Conservation (phyloP, 306 rosid genomes). For the Chamaecrista fasciculata region DNA sequence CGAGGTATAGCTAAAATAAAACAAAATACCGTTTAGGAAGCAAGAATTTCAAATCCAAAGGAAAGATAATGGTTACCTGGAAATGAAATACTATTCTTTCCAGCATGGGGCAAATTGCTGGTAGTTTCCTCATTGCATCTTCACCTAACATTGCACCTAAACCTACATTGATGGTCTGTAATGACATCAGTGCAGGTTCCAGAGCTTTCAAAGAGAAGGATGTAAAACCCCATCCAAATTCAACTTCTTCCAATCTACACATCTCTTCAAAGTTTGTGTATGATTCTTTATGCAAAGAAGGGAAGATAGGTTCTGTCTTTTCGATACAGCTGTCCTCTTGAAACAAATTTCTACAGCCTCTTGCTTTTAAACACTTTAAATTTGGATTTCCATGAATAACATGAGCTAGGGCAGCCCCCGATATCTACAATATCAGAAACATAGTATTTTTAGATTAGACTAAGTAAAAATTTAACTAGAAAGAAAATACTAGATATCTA, state of each 20-base stretch:
- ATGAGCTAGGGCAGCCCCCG: slow-evolving; percentile 58
- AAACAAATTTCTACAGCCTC: slow-evolving; percentile 58
- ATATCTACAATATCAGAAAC: slow-evolving; percentile 49
- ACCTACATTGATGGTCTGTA: slow-evolving; percentile 56
- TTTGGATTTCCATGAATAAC: slow-evolving; percentile 46
- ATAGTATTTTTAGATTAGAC: slow-evolving; percentile 2
- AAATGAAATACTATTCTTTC: slow-evolving; percentile 62
- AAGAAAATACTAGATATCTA: not conserved
- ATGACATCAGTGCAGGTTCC: slow-evolving; percentile 54
- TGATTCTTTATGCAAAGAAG: slow-evolving; percentile 38
- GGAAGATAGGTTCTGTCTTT: slow-evolving; percentile 36
- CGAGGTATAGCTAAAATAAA: slow-evolving; percentile 14
- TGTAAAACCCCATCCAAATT: slow-evolving; percentile 83
- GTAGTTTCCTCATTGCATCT: slow-evolving; percentile 51
- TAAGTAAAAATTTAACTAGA: slow-evolving; percentile 18
- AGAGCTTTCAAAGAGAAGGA: slow-evolving; percentile 57
- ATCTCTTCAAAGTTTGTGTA: slow-evolving; percentile 45
- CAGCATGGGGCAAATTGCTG: slow-evolving; percentile 53
- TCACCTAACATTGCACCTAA: slow-evolving; percentile 74
- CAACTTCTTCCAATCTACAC: slow-evolving; percentile 61
- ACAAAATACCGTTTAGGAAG: not conserved
- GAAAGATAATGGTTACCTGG: slow-evolving; percentile 50
- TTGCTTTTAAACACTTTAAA: slow-evolving; percentile 60
- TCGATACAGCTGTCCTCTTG: slow-evolving; percentile 31
- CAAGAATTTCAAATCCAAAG: slow-evolving; percentile 26